Evolutionary conservation across 164 flowering plant genomes (phyloP).

Genomic region (Saururus chinensis): DNA sequence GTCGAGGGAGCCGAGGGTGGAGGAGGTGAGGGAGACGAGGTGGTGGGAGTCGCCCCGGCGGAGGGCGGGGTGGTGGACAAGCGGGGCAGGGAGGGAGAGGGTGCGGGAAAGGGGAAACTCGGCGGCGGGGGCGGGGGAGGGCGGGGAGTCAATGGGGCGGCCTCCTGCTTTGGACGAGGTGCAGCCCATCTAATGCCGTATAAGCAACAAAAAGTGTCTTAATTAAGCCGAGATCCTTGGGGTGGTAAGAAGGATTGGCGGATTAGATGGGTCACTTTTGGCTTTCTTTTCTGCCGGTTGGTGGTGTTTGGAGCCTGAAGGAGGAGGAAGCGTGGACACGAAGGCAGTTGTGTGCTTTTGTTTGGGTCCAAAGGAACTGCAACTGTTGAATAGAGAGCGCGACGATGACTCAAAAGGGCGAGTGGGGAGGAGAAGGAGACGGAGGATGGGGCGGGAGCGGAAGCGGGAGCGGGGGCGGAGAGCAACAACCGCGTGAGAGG

Average conservation of each 20-base stretch:
- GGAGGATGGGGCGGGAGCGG: too few species aligned
- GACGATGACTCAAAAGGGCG: too few species aligned
- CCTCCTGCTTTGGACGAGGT: constrained; percentile 30
- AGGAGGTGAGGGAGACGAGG: constrained; percentile 69
- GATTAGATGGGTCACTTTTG: too few species aligned
- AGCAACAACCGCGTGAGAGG: too few species aligned
- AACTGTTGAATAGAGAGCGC: too few species aligned
- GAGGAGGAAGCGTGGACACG: constrained; percentile 1
- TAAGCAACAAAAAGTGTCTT: background rate
- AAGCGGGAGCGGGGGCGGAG: too few species aligned
- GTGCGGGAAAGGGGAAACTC: constrained; percentile 12
- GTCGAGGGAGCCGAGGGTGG: constrained; percentile 23
- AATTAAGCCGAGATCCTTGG: too few species aligned
- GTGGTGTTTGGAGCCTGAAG: background rate
- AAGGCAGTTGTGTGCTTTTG: background rate
- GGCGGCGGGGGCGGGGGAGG: constrained; percentile 10
- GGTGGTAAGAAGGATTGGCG: background rate
- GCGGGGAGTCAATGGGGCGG: background rate
- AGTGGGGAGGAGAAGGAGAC: too few species aligned
- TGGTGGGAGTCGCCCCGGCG: constrained; percentile 67
- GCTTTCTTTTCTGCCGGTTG: background rate
- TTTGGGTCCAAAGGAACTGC: background rate
- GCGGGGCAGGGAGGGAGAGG: constrained; percentile 45
- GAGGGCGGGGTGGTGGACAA: constrained; percentile 64
- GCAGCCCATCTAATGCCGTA: constrained; percentile 37